Evolutionary conservation across 495 filamentous ascomycete species (phyloP), one percentile per base, ranked within the genome.

Genomic region (Penicillium parvum): DNA sequence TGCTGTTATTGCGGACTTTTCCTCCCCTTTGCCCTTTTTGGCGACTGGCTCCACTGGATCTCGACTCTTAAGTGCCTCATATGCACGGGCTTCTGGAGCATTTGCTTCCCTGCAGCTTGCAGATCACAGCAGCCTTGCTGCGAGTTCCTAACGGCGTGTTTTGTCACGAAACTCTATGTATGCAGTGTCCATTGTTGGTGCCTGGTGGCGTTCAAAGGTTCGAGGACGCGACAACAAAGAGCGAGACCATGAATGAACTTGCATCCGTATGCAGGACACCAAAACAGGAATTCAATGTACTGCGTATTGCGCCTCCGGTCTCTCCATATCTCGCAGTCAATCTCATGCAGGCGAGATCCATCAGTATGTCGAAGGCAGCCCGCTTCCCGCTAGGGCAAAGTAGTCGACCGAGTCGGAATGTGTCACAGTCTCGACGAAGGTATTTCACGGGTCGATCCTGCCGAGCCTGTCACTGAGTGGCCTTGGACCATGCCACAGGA

Each of bases 341-440:
- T 45, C 22, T 19, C 10, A 20, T 25, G 26, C 18, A 16, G 10
- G 14, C 11, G 17, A 36, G 33, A 26, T 40, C 17, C 26, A 37
- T 27, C 28, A 35, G 17, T 16, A 6, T 12, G n/a, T 19, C 17
- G 12, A 36, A 17, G 30, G 15, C 27, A 43, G 23, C 47, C 47
- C 48, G 25, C 40, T 11, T 44, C 49, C 56, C 49, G 50, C 50
- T 32, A 52, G 50, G 54, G 51, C 45, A 27, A 37, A 44, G 35
- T 21, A 16, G 40, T 29, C 38, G 36, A 44, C 23, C 40, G 15
- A 29, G 27, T 19, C 55, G 47, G 53, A 57, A 60, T 60, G 57
- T 55, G 54, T 60, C 57, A 60, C 53, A 53, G 41, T 42, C 47
- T 30, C 14, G 47, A 30, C 28, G 48, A 53, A 49, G 53, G 57